phyloP scores from a whole-genome alignment of 2,329 filamentous ascomycete genomes.

The Fusarium cyanostomum region DNA sequence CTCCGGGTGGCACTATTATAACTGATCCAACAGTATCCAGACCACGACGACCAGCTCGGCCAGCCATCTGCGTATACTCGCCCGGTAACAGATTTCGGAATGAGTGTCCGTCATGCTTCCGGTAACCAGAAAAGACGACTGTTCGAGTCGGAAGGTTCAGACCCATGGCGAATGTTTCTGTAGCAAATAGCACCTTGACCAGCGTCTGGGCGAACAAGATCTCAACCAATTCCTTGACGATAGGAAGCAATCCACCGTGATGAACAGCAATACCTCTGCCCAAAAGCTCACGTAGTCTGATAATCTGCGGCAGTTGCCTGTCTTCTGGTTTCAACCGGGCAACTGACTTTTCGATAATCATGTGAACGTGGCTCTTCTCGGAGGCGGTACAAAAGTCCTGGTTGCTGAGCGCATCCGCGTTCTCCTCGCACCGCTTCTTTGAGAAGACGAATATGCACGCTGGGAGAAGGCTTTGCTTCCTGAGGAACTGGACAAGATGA shows the following conservation, averaged over 20 bases:
- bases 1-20: constrained; percentile 85
- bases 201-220: constrained; percentile 94
- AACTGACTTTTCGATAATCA: constrained; percentile 96
- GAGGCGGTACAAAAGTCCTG: constrained; percentile 92
- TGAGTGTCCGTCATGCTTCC: constrained; percentile 92
- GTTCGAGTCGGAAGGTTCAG: constrained; percentile 95
- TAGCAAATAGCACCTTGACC: constrained; percentile 97
- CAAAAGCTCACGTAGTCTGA: constrained; percentile 84
- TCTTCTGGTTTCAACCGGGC: constrained; percentile 92
- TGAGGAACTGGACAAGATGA: constrained; percentile 89
- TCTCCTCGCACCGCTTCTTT: constrained; percentile 96
- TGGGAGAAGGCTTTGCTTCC: constrained; percentile 85
- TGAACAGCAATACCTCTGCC: constrained; percentile 93
- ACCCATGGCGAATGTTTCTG: constrained; percentile 98
- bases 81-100: constrained; percentile 93
- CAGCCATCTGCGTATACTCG: constrained; percentile 99
- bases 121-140: constrained; percentile 95
- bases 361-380: constrained; percentile 97
- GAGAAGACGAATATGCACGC: constrained; percentile 99
- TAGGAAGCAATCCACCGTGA: constrained; percentile 91
- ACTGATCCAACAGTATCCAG: constrained; percentile 93
- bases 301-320: constrained; percentile 88
- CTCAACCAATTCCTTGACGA: constrained; percentile 97
- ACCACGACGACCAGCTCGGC: constrained; percentile 90
- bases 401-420: constrained; percentile 93